These are phyloP conservation scores for Yamadazyma sp. DNA, from an alignment of 1,139 yeast species.

Conservation along the genomic window DNA sequence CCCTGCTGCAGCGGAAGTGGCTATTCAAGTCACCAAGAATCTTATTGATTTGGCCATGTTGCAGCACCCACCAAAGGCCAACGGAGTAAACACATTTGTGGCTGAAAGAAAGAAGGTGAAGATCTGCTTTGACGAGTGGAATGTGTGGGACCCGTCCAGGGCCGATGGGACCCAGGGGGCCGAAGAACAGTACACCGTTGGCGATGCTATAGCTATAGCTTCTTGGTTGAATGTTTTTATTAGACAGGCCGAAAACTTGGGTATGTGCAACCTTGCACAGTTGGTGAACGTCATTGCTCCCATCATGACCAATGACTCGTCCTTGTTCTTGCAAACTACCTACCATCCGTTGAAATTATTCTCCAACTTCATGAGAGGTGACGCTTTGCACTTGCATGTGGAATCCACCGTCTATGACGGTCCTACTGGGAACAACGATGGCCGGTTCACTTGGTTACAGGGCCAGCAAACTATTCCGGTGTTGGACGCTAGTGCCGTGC, in stretches of 20 bases:
- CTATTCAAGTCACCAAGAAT: slow-evolving; percentile 25
- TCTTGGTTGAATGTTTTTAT: slow-evolving; percentile 32
- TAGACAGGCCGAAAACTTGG: slow-evolving; percentile 26
- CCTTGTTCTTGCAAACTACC: slow-evolving; percentile 27
- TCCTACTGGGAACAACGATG: slow-evolving; percentile 21
- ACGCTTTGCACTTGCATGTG: slow-evolving; percentile 26
- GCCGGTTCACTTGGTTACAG: slow-evolving; percentile 21
- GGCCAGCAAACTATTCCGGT: slow-evolving; percentile 21
- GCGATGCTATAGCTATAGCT: slow-evolving; percentile 32
- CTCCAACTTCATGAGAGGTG: slow-evolving; percentile 29
- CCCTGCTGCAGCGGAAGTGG: slow-evolving; percentile 30
- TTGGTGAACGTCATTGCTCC: slow-evolving; percentile 34
- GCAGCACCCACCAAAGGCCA: slow-evolving; percentile 13
- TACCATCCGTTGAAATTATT: slow-evolving; percentile 26
- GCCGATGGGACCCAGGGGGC: slow-evolving; percentile 30
- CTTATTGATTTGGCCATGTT: slow-evolving; percentile 27
- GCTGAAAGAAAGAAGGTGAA: slow-evolving; percentile 17
- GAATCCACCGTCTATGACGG: slow-evolving; percentile 24
- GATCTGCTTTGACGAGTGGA: slow-evolving; percentile 36
- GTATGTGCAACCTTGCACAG: slow-evolving; percentile 35
- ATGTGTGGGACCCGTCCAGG: slow-evolving; percentile 34
- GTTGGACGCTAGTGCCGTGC: slow-evolving; percentile 18
- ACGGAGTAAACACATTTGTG: slow-evolving; percentile 8
- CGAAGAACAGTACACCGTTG: slow-evolving; percentile 27
- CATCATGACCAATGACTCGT: slow-evolving; percentile 25